Evolutionary conservation across 257 asterid species (phyloP).

Genomic region (Primulina eburnea): DNA sequence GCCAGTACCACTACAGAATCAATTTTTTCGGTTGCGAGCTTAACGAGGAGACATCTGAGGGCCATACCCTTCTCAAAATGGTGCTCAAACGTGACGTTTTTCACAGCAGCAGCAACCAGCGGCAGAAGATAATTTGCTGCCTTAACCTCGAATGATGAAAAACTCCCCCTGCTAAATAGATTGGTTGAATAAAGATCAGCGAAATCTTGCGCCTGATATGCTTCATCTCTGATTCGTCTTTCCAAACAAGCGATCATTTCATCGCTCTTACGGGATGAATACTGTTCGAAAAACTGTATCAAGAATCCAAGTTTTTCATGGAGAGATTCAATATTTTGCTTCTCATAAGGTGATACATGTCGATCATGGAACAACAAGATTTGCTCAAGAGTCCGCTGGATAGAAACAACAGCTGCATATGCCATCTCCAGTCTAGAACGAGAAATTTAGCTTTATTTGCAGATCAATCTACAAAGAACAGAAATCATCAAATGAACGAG

Average conservation of each 20-base stretch:
- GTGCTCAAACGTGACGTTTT: no score
- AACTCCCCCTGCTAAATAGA: background rate
- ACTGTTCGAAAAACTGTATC: background rate
- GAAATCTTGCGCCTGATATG: constrained; percentile 22
- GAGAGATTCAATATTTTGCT: background rate
- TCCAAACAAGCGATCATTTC: background rate
- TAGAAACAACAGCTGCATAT: constrained; percentile 21
- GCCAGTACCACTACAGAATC: background rate
- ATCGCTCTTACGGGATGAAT: background rate
- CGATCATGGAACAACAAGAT: background rate
- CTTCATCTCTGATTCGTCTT: constrained; percentile 14
- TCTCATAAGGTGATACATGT: background rate
- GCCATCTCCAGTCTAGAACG: constrained; percentile 3
- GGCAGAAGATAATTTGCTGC: no score
- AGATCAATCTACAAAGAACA: no score
- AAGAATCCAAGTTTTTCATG: constrained; percentile 1
- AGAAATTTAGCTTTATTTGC: no score
- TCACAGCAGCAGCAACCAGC: no score
- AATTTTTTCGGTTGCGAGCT: background rate
- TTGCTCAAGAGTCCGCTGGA: background rate
- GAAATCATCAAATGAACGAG: no score
- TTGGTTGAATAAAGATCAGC: constrained; percentile 7
- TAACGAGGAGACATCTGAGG: background rate
- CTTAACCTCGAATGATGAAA: no score
- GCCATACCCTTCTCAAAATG: no score